These are phyloP conservation scores for Calvatia gigantea DNA, from an alignment of 768 basidiomycete genomes.

Conservation along the genomic window DNA sequence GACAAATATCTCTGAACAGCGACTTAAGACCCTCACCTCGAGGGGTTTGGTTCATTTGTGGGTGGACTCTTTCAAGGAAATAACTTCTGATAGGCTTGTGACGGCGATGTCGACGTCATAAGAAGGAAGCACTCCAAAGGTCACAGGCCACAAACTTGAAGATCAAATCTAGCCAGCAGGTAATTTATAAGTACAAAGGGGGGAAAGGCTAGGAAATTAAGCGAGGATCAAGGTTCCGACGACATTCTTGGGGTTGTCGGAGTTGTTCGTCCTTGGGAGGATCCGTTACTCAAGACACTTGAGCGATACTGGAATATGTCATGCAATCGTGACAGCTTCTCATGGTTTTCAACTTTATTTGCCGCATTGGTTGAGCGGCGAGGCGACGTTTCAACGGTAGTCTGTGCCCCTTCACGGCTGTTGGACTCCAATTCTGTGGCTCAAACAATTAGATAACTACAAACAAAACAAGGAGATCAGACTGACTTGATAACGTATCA, in stretches of 20 bases:
- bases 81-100: neutral
- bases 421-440: conserved; percentile 62
- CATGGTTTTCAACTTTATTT: conserved; percentile 44
- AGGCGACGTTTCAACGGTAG: conserved; percentile 24
- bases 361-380: conserved; percentile 15
- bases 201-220: neutral
- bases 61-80: neutral
- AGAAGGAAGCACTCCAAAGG: neutral
- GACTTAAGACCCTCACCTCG: neutral
- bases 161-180: neutral
- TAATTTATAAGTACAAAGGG: neutral
- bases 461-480: neutral
- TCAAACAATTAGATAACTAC: conserved; percentile 13
- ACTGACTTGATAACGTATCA: conserved; percentile 78
- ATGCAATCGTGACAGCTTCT: conserved; percentile 71
- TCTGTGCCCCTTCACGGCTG: conserved; percentile 34
- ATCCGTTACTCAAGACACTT: conserved; percentile 52
- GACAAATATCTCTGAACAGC: neutral
- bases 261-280: conserved; percentile 32
- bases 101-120: neutral
- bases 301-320: conserved; percentile 82
- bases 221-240: conserved; percentile 20
- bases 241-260: conserved; percentile 28
- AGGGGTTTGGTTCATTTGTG: too few species aligned
- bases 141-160: neutral